Evolutionary conservation across 345 rosid species (phyloP).

Genomic region (Bruguiera sexangula): DNA sequence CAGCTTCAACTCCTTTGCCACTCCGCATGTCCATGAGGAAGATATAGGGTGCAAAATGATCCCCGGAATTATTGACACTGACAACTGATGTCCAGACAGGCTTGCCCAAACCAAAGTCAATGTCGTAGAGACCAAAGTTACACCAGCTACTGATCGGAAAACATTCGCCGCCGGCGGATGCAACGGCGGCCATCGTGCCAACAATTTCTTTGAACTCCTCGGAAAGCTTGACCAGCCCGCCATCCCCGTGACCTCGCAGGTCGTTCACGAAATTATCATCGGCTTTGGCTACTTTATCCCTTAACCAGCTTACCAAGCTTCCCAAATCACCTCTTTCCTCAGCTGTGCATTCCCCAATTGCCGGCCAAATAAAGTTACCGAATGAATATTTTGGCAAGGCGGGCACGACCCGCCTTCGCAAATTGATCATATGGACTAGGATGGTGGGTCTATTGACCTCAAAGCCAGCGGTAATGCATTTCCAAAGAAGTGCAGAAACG

Average conservation of each 20-base stretch:
- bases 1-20: conserved; percentile 24
- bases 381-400: neutral
- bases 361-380: neutral
- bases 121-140: conserved; percentile 19
- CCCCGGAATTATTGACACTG: neutral
- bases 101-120: conserved; percentile 36
- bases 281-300: neutral
- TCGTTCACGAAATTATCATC: neutral
- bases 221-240: neutral
- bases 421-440: neutral
- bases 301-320: neutral
- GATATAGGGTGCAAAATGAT: conserved; percentile 1
- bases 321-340: neutral
- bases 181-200: too few species aligned
- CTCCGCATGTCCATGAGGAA: conserved; percentile 15
- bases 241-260: neutral
- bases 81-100: conserved; percentile 21
- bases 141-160: conserved; percentile 27
- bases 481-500: conserved; percentile 1
- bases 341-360: neutral
- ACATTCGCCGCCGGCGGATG: conserved; percentile 1
- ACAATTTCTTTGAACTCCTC: neutral
- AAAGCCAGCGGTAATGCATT: neutral
- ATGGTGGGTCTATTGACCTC: neutral
- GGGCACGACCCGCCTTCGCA: neutral